Evolutionary conservation across 495 filamentous ascomycete species (phyloP).

Genomic region (Lepraria neglecta): DNA sequence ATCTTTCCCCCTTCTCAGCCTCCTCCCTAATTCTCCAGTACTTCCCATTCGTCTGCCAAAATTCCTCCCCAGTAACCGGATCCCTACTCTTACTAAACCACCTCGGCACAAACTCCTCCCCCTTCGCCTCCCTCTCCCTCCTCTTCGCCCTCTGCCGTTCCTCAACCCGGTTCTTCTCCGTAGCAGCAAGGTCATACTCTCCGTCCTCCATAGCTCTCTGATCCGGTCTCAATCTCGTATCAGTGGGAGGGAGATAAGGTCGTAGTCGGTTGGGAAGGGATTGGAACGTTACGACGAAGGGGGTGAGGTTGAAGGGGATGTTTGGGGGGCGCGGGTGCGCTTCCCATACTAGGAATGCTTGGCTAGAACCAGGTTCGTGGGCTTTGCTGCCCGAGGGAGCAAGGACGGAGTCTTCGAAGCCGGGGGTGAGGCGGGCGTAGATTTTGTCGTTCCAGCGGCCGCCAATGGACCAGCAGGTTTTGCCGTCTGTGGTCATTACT

Average conservation of each 20-base stretch:
- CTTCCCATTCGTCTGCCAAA: constrained; percentile 79
- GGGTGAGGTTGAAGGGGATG: constrained; percentile 94
- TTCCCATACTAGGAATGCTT: constrained; percentile 91
- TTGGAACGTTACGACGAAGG: constrained; percentile 92
- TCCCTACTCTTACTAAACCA: constrained; percentile 76
- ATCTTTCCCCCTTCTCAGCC: constrained; percentile 45
- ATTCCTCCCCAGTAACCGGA: constrained; percentile 78
- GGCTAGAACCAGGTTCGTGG: constrained; percentile 44
- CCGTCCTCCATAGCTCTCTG: constrained; percentile 99
- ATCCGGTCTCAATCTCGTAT: constrained; percentile 84
- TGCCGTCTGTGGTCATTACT: constrained; percentile 65
- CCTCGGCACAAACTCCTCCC: constrained; percentile 73
- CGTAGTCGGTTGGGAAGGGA: constrained; percentile 69
- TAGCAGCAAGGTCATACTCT: constrained; percentile 84
- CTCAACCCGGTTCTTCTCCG: constrained; percentile 91
- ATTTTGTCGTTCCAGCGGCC: constrained; percentile 97
- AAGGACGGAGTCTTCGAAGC: constrained; percentile 71
- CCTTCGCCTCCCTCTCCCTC: constrained; percentile 62
- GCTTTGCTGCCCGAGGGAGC: constrained; percentile 42
- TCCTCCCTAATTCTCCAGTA: constrained; percentile 73
- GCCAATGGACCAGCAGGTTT: constrained; percentile 78
- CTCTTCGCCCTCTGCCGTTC: constrained; percentile 82
- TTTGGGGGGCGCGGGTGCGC: constrained; percentile 70
- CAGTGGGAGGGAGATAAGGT: constrained; percentile 77
- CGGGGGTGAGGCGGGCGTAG: constrained; percentile 87